These are phyloP conservation scores for Ceratocystis alfenasii DNA, from an alignment of 2,329 filamentous ascomycete genomes.

Conservation along the genomic window DNA sequence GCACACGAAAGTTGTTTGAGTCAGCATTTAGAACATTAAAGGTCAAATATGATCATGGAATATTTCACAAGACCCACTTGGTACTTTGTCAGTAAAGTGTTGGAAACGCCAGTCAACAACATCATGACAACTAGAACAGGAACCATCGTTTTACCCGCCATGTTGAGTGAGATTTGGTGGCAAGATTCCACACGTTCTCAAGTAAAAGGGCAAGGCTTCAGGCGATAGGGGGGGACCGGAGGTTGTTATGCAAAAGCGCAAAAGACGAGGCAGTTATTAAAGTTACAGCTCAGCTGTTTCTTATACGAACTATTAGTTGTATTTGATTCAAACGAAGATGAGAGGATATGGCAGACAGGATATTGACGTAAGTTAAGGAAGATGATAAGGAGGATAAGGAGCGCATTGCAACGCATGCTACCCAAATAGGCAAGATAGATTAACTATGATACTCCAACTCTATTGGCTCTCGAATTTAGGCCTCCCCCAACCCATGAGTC, in stretches of 20 bases:
- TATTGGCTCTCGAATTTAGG: too few relatives aligned
- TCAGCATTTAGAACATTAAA: background rate
- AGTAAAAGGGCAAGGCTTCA: background rate
- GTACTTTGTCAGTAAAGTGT: conserved; percentile 92
- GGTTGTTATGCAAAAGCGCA: background rate
- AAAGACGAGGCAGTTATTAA: background rate
- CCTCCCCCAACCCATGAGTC: too few relatives aligned
- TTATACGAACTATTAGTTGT: too few relatives aligned
- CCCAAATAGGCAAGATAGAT: too few relatives aligned
- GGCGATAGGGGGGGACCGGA: background rate
- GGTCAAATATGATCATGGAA: background rate
- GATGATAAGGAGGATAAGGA: too few relatives aligned
- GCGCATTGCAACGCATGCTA: too few relatives aligned
- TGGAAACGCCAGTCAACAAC: conserved; percentile 90
- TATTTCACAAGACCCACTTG: conserved; percentile 47
- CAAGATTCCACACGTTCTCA: background rate
- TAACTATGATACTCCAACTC: too few relatives aligned
- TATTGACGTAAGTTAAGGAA: too few relatives aligned
- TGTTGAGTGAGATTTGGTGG: conserved; percentile 30
- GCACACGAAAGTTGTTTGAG: background rate
- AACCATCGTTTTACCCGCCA: conserved; percentile 61
- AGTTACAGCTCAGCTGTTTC: too few relatives aligned
- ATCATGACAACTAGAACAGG: conserved; percentile 90
- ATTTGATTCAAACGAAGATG: too few relatives aligned
- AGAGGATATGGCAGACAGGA: too few relatives aligned